A percentile compares a stretch with the other conserved stretches of the same genome.
Conservation (phyloP, 2,329 filamentous ascomycete genomes). For the Botrytis cinerea region DNA sequence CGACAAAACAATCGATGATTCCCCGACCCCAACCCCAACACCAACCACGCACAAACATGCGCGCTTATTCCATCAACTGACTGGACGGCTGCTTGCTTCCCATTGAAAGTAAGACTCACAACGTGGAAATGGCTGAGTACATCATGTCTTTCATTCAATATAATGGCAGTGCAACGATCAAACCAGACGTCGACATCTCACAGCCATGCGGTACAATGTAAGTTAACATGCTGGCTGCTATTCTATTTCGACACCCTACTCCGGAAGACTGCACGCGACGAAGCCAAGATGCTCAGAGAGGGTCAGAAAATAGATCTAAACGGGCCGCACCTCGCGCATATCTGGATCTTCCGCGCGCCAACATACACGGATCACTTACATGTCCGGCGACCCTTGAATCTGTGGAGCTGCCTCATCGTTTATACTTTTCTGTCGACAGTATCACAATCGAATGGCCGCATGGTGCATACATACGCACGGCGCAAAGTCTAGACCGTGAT, state of each 20-base stretch:
- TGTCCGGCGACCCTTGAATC: slow-evolving; percentile 1
- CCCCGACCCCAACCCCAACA: background rate
- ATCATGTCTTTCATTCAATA: background rate
- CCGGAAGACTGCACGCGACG: slow-evolving; percentile 8
- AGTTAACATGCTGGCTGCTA: slow-evolving; percentile 10
- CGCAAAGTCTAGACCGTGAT: background rate
- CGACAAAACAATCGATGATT: slow-evolving; percentile 7
- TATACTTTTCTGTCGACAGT: background rate
- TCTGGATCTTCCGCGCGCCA: slow-evolving; percentile 21
- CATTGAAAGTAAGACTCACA: background rate
- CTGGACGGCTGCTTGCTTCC: background rate
- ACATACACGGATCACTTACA: slow-evolving; percentile 13
- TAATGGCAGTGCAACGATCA: slow-evolving; percentile 16
- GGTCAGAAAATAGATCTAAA: slow-evolving; percentile 21
- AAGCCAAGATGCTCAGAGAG: background rate
- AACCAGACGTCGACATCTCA: slow-evolving; percentile 5
- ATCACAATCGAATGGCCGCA: background rate
- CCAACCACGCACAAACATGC: slow-evolving; percentile 4
- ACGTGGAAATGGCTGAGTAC: slow-evolving; percentile 14
- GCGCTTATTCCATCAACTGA: slow-evolving; percentile 8
- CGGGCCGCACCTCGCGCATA: slow-evolving; percentile 22
- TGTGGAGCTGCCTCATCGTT: slow-evolving; percentile 16
- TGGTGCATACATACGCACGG: background rate
- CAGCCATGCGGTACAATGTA: background rate
- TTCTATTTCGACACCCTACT: slow-evolving; percentile 11